Percentiles rank a stretch among this genome's conserved stretches.
phyloP scores from a whole-genome alignment of 495 filamentous ascomycete genomes.

The Staphylotrichum longicolle region DNA sequence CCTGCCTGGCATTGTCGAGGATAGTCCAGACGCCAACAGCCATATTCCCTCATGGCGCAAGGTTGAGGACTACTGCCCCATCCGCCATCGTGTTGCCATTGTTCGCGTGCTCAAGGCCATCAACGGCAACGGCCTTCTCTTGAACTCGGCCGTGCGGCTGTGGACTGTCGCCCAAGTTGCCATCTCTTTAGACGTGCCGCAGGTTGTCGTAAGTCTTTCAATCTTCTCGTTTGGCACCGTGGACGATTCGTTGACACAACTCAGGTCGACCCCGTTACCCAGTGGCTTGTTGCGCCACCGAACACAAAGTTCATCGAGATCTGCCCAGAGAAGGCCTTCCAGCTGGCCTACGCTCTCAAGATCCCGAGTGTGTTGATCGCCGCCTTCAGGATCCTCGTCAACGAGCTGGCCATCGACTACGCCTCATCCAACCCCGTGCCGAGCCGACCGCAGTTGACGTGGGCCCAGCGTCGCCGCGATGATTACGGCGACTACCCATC shows the following conservation, averaged over 20 bases:
- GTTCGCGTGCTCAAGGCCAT: conserved; percentile 56
- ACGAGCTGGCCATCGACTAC: conserved; percentile 61
- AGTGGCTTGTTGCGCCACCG: conserved; percentile 44
- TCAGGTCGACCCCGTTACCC: conserved; percentile 31
- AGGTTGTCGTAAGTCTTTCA: conserved; percentile 35
- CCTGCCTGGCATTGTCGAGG: conserved; percentile 27
- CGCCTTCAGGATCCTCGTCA: conserved; percentile 46
- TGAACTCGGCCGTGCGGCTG: conserved; percentile 65
- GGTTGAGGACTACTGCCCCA: conserved; percentile 56
- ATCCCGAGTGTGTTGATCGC: conserved; percentile 37
- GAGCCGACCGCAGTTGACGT: conserved; percentile 17
- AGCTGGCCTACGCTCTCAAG: conserved; percentile 39
- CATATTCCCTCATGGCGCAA: conserved; percentile 30
- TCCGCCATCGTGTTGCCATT: conserved; percentile 60
- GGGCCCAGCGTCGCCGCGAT: conserved; percentile 29
- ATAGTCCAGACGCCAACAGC: neutral
- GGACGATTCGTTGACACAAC: neutral
- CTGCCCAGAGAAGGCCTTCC: conserved; percentile 45
- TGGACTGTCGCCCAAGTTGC: conserved; percentile 63
- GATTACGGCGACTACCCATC: conserved; percentile 36
- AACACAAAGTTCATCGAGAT: conserved; percentile 48
- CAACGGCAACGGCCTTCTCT: conserved; percentile 45
- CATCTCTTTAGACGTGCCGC: conserved; percentile 53
- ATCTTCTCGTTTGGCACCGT: neutral
- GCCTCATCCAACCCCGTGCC: conserved; percentile 41